phyloP scores from a whole-genome alignment of 2,329 filamentous ascomycete species.

The Pseudofabraea citricarpa region DNA sequence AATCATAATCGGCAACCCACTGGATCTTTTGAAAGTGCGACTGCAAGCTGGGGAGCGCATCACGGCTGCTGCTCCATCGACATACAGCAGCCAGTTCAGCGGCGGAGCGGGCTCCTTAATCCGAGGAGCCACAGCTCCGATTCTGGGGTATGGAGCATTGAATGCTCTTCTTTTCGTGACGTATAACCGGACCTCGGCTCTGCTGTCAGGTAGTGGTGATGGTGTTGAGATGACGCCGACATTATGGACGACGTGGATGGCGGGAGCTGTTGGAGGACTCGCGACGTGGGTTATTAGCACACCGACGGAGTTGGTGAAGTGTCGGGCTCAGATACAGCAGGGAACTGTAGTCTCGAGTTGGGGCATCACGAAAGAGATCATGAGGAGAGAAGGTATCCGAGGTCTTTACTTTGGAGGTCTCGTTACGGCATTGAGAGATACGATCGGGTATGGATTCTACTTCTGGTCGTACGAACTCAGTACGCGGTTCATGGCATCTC shows the following conservation, averaged over 20 bases:
- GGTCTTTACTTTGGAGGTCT: constrained; percentile 78
- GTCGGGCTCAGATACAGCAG: constrained; percentile 66
- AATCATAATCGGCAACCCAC: constrained; percentile 84
- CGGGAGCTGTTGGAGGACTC: constrained; percentile 76
- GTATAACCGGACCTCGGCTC: constrained; percentile 77
- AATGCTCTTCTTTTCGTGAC: constrained; percentile 87
- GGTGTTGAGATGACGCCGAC: constrained; percentile 38
- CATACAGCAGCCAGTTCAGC: constrained; percentile 29
- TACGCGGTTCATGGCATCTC: constrained; percentile 50
- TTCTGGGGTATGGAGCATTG: constrained; percentile 84
- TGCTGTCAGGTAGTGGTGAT: constrained; percentile 47
- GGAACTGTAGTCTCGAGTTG: constrained; percentile 34
- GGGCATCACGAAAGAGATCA: constrained; percentile 58
- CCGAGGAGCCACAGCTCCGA: constrained; percentile 74
- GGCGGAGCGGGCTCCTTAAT: constrained; percentile 36
- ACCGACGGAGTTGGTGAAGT: constrained; percentile 89
- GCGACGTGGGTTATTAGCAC: constrained; percentile 83
- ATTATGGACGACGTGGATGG: constrained; percentile 67
- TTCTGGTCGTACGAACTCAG: constrained; percentile 88
- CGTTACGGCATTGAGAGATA: constrained; percentile 78
- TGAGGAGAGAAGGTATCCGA: constrained; percentile 51
- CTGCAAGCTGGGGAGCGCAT: constrained; percentile 58
- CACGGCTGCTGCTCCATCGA: constrained; percentile 11
- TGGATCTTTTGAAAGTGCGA: constrained; percentile 76
- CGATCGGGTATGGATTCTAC: constrained; percentile 94